These are phyloP conservation scores for Trichoderma sp. DNA, from an alignment of 2,329 filamentous ascomycete species.

Conservation along the genomic window DNA sequence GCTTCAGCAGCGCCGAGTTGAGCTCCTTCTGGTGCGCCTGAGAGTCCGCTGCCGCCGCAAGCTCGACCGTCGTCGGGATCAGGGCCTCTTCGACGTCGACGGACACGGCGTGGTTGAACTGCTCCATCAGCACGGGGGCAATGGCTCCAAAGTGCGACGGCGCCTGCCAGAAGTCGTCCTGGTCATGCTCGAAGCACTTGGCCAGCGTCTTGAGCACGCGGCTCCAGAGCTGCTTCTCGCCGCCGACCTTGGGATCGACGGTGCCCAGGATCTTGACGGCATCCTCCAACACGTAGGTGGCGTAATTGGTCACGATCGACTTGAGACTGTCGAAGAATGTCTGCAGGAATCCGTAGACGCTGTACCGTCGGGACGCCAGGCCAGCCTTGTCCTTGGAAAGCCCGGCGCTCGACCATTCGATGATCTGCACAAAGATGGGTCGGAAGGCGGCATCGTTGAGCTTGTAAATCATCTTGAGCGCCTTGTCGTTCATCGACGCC, in stretches of 20 bases:
- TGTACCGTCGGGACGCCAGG: constrained; percentile 66
- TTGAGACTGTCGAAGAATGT: constrained; percentile 84
- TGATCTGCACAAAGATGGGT: constrained; percentile 82
- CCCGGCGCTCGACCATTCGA: constrained; percentile 73
- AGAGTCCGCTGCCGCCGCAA: constrained; percentile 79
- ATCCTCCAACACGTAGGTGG: constrained; percentile 79
- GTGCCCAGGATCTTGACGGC: constrained; percentile 64
- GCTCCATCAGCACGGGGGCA: constrained; percentile 67
- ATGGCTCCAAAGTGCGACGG: constrained; percentile 82
- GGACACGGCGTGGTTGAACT: constrained; percentile 57
- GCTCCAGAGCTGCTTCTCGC: constrained; percentile 64
- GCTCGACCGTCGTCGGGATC: constrained; percentile 74
- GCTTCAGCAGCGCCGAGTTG: constrained; percentile 75
- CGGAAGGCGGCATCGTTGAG: constrained; percentile 92
- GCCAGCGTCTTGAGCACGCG: constrained; percentile 71
- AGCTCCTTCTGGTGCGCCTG: constrained; percentile 89
- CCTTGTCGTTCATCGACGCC: constrained; percentile 65
- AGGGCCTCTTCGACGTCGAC: constrained; percentile 55
- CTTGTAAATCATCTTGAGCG: constrained; percentile 92
- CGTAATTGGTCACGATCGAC: constrained; percentile 92
- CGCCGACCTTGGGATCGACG: constrained; percentile 50
- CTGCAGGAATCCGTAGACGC: constrained; percentile 78
- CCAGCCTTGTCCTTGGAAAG: constrained; percentile 61
- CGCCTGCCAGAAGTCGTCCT: constrained; percentile 94
- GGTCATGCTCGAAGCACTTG: constrained; percentile 82